These are phyloP conservation scores for Alternaria gansuensis DNA, from an alignment of 2,329 filamentous ascomycete species.

Conservation along the genomic window DNA sequence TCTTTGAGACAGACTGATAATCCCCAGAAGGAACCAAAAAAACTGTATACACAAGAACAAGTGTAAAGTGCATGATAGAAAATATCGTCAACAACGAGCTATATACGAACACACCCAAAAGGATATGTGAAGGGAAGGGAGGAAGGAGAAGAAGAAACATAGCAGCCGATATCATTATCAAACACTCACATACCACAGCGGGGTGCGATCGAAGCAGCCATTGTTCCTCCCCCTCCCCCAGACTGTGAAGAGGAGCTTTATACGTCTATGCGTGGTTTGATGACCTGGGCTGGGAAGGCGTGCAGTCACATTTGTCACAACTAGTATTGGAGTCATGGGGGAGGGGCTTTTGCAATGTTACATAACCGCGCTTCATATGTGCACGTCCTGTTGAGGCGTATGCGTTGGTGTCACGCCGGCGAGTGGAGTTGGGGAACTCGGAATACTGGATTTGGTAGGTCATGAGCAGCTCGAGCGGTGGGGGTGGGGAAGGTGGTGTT, in stretches of 20 bases:
- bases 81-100: not conserved
- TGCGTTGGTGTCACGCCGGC: not conserved
- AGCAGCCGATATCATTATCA: not conserved
- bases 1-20: not conserved
- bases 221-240: not conserved
- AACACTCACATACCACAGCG: conserved; percentile 1
- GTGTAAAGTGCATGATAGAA: conserved; percentile 1
- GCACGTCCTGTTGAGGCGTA: not conserved
- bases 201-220: not conserved
- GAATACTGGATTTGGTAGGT: not conserved
- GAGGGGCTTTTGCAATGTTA: not conserved
- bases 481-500: not conserved
- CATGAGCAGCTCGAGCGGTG: not conserved
- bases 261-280: not conserved
- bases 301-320: conserved; percentile 15
- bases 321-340: conserved; percentile 12
- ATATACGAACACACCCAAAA: not conserved
- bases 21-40: not conserved
- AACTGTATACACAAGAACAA: not conserved
- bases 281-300: conserved; percentile 1
- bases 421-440: not conserved
- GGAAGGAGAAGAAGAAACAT: no score
- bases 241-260: conserved; percentile 10
- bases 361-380: not conserved
- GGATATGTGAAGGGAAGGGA: conserved; percentile 11